A percentile compares a stretch with the other conserved stretches of the same genome.
These are phyloP conservation scores for Syzygium jambos DNA, from an alignment of 345 rosid genomes.

Conservation along the genomic window DNA sequence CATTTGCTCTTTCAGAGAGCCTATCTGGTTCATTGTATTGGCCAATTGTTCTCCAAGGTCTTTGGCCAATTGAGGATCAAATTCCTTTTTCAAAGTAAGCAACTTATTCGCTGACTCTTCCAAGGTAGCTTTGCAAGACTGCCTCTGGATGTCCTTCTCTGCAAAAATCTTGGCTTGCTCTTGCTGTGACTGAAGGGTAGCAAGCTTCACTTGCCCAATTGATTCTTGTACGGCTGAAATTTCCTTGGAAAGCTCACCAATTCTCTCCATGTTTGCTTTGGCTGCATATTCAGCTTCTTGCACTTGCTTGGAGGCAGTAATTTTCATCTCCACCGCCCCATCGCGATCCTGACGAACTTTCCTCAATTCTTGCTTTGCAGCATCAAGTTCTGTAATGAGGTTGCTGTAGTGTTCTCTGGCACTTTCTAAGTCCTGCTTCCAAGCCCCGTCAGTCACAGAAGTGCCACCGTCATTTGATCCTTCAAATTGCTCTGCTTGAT, in stretches of 20 bases:
- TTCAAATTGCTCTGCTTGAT: conserved; percentile 36
- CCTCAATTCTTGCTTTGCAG: conserved; percentile 69
- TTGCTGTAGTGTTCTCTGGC: conserved; percentile 46
- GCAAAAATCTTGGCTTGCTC: conserved; percentile 62
- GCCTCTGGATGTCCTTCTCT: conserved; percentile 57
- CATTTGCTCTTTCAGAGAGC: conserved; percentile 52
- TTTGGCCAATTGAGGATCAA: conserved; percentile 56
- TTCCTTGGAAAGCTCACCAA: conserved; percentile 60
- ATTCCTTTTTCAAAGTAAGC: conserved; percentile 45
- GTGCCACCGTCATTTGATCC: conserved; percentile 34
- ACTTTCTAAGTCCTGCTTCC: conserved; percentile 45
- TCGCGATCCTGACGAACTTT: conserved; percentile 57
- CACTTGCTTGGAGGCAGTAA: conserved; percentile 47
- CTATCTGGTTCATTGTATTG: conserved; percentile 54
- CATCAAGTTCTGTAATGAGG: conserved; percentile 57
- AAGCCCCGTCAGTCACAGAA: conserved; percentile 29
- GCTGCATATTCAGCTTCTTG: conserved; percentile 55
- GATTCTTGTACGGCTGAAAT: conserved; percentile 69
- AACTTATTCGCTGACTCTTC: conserved; percentile 58
- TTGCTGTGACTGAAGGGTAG: conserved; percentile 52
- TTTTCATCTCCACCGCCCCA: conserved; percentile 44
- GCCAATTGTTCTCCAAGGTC: conserved; percentile 61
- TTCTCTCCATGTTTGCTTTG: conserved; percentile 59
- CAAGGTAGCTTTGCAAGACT: conserved; percentile 49
- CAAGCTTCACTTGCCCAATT: conserved; percentile 76